Evolutionary conservation across 441 rosid species (phyloP), one percentile per base, ranked within the genome.

Genomic region (Populus trichocarpa): DNA sequence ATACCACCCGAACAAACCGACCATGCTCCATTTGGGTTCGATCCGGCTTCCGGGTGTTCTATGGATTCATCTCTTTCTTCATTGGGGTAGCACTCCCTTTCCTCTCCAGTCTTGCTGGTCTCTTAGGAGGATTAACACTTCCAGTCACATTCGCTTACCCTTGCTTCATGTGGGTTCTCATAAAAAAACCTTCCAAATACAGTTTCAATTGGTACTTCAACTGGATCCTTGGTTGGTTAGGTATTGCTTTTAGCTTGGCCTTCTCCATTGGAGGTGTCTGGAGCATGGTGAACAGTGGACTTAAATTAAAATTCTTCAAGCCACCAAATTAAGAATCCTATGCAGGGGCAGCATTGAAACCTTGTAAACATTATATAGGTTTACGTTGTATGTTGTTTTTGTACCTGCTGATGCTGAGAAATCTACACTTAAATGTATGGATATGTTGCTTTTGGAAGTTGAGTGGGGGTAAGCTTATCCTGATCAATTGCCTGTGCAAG

Each of bases 81-180:
- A 91, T 93, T 33, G 97, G 98, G 0, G 94, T 95, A 77, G 97
- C 98, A 67, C 96, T 95, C 38, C 99, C 99, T 9, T 92, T 93
- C 85, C 87, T 93, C 40, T 91, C 96, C 2, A 93, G 98, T 78
- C 96, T 95, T 2, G 97, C 99, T 6, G 98, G 97, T 33, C 84
- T 95, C 50, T 75, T 95, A 23, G 99, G 98, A 72, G 98, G 98
- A 73, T 92, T 95, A 36, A 95, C 95, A 6, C 96, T 93, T 25
- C 98, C 95, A 0, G 98, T 95, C 76, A 93, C 97, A 30, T 93
- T 93, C 77, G 99, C 99, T 4, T 95, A 92, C 82, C 97, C 99
- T 69, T 95, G 99, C 89, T 96, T 96, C 92, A 93, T 96, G 97
- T 95, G 98, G 98, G 93, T 89, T 16, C 92, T 95, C 26, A 93